phyloP scores from a whole-genome alignment of 2,329 filamentous ascomycete species.

The Pseudogymnoascus pannorum region DNA sequence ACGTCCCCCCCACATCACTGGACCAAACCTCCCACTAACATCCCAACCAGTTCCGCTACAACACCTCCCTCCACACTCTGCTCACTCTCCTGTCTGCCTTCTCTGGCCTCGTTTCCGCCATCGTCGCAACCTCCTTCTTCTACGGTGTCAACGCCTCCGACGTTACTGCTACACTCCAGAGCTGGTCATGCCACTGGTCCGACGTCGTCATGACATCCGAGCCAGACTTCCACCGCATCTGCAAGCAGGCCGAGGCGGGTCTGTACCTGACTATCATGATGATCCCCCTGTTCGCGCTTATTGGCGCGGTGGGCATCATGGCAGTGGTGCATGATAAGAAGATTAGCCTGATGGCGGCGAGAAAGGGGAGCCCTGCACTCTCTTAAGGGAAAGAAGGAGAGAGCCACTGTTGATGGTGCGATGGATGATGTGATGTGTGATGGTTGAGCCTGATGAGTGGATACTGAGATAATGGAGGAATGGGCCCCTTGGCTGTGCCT shows the following conservation, averaged over 20 bases:
- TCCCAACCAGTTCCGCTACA: slow-evolving; percentile 34
- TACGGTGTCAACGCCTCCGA: slow-evolving; percentile 49
- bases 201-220: slow-evolving; percentile 41
- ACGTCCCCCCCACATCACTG: slow-evolving; percentile 26
- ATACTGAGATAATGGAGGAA: not conserved
- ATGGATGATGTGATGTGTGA: not conserved
- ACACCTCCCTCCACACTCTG: slow-evolving; percentile 18
- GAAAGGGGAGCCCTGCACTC: slow-evolving; percentile 27
- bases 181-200: slow-evolving; percentile 57
- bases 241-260: slow-evolving; percentile 47
- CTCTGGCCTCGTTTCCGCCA: slow-evolving; percentile 38
- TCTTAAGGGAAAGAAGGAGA: slow-evolving; percentile 16
- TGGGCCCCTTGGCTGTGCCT: slow-evolving; percentile 2
- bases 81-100: slow-evolving; percentile 33
- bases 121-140: slow-evolving; percentile 50
- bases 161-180: slow-evolving; percentile 47
- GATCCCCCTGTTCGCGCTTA: slow-evolving; percentile 46
- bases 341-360: slow-evolving; percentile 18
- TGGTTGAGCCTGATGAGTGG: not conserved
- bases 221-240: slow-evolving; percentile 51
- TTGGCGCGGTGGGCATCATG: slow-evolving; percentile 37
- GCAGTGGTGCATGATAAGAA: slow-evolving; percentile 39
- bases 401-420: not conserved
- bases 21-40: not conserved
- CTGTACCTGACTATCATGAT: slow-evolving; percentile 49